Base-by-base conservation (phyloP, 768 basidiomycete genomes). In the Pleurotus citrinopileatus region DNA sequence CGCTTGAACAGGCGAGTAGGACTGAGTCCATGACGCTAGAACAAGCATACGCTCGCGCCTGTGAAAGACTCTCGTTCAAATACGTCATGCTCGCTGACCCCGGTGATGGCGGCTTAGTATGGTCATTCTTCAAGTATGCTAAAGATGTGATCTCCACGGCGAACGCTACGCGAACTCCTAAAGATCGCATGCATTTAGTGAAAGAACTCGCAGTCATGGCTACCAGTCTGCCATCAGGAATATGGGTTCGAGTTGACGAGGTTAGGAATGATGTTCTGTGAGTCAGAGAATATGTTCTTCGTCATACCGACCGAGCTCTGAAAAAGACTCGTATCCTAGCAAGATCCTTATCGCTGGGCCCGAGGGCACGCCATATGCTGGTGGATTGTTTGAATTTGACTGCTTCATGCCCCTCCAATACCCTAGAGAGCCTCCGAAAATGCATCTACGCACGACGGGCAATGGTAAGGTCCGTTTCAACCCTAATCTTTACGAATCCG, bases 341-440 rank as follows among this genome's bases (percentile, higher is more conserved):
- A 80, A 80, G 59, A 69, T 79, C 32, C 75, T 83, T 74, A 82
- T 83, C 51, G 81, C 80, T 22, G 81, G 82, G 1, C 81, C 82
- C 3, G 76, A 77, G 52, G 76, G 70, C 27, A 81, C 80, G 13
- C 82, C 81, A 2, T 82, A 83, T 60, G 74, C 73, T 9, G 74
- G 75, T 12, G 81, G 80, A 2, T 63, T 83, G 17, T 80, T 80
- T 60, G 80, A 81, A 61, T 81, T 82, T 55, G 81, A 83, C 60
- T 79, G 78, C 59, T 80, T 79, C 61, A 71, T 82, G 57, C 81
- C 81, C 13, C 60, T 80, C 12, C 65, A 73, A 48, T 82, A 83
- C 61, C 79, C 81, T 6, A 61, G 72, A 42, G 62, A 45, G 4
- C 76, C 80, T 7, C 82, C 81, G 13, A 62, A 67, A 38, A 67